phyloP scores from a whole-genome alignment of 2,329 filamentous ascomycete genomes.

The Thelonectria blattea region DNA sequence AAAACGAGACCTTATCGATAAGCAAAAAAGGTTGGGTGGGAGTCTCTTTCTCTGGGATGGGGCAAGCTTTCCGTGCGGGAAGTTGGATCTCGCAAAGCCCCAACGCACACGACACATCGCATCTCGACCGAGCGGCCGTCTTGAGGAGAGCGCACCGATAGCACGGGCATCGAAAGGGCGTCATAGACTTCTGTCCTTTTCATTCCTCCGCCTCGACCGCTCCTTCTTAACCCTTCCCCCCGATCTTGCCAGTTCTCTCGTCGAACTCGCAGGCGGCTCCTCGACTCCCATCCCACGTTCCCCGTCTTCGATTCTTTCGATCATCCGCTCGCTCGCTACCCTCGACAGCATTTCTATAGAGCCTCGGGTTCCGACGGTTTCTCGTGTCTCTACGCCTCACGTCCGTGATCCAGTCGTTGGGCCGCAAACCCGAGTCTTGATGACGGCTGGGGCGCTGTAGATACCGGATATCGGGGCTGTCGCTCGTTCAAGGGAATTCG shows the following conservation, averaged over 20 bases:
- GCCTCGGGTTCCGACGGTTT: neutral
- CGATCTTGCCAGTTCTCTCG: conserved; percentile 23
- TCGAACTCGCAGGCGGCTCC: conserved; percentile 22
- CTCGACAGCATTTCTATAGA: neutral
- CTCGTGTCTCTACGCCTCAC: conserved; percentile 5
- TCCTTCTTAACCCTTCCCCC: conserved; percentile 9
- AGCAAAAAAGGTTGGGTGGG: conserved; percentile 35
- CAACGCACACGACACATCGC: conserved; percentile 34
- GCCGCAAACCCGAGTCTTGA: conserved; percentile 26
- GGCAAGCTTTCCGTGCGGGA: conserved; percentile 22
- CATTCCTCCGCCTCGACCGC: conserved; percentile 2
- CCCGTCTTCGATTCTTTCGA: conserved; percentile 15
- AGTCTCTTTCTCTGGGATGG: conserved; percentile 22
- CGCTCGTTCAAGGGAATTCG: conserved; percentile 15
- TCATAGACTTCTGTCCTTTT: neutral
- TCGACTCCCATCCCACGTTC: conserved; percentile 16
- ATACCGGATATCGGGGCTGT: conserved; percentile 22
- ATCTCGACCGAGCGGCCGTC: conserved; percentile 20
- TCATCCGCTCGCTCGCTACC: conserved; percentile 17
- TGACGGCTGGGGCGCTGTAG: conserved; percentile 30
- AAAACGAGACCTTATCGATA: conserved; percentile 40
- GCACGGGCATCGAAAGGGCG: neutral
- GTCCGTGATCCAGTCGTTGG: conserved; percentile 11
- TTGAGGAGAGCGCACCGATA: conserved; percentile 1
- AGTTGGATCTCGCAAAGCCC: conserved; percentile 33